Base-by-base conservation (phyloP, 106 monocot genomes). In the Ottelia alismoides region DNA sequence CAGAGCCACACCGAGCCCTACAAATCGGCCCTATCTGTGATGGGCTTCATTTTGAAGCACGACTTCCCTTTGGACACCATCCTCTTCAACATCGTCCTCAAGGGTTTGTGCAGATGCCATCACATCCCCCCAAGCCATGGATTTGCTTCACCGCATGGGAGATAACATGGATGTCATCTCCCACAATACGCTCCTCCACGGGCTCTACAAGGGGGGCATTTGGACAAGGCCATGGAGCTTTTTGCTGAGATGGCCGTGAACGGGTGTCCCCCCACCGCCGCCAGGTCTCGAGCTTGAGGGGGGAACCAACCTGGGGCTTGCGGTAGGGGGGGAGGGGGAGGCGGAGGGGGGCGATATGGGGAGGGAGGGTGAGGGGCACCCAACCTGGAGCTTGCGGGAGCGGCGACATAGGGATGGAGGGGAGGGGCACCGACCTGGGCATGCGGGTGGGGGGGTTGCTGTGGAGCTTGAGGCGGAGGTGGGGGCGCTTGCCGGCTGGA, bases 121-220 rank as follows among this genome's bases (percentile, higher is more conserved):
- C 16, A 32, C 31, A 57, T 74, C 20, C 29, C 62, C n/a, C 22
- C 29, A 45, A 29, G 81, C 81, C 6, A 5, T 85, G 22, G 55
- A 65, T 5, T 25, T 92, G 3, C 78, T 92, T 23, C 53, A 30
- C 2, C 50, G 63, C 20, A 21, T 69, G 24, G 23, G 35, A 2
- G 45, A 23, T 31, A 45, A 27, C 11, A 61, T n/a, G 46, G 78
- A 91, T 52, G 68, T 67, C 6, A 35, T 75, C 47, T 81, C 78
- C 18, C 85, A 85, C 64, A 91, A 83, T 40, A 84, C 70, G 3
- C 66, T 91, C 45, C 70, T 92, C 45, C 60, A 56, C 28, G 81
- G 70, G 9, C 53, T 85, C 19, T 78, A 65, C 46, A 88, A 73
- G 63, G 67, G 54, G 56, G 58, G 31, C 63, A 28, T 31, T 1